phyloP scores from a whole-genome alignment of 2,329 filamentous ascomycete species.

The Talaromyces sp. region DNA sequence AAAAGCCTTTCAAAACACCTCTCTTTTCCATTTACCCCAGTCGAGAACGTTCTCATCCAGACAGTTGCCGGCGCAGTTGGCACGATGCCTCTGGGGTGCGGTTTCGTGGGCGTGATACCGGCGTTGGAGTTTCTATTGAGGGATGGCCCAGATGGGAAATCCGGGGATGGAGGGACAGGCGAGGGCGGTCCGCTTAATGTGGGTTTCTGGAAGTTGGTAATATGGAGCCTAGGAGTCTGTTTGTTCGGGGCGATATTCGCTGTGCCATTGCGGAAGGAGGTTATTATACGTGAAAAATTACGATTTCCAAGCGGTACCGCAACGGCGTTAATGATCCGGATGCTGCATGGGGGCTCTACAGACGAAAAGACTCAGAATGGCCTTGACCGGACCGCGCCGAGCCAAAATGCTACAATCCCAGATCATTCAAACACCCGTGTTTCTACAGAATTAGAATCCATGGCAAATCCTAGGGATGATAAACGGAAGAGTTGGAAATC shows the following conservation, averaged over 20 bases:
- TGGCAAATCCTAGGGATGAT: slow-evolving; percentile 23
- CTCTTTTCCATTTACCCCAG: slow-evolving; percentile 76
- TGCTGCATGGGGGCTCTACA: slow-evolving; percentile 64
- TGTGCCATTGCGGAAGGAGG: slow-evolving; percentile 81
- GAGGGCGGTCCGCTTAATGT: slow-evolving; percentile 74
- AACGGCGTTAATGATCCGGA: slow-evolving; percentile 85
- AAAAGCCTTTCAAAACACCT: slow-evolving; percentile 68
- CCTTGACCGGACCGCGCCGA: not conserved
- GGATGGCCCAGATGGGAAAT: slow-evolving; percentile 69
- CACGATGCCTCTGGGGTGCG: slow-evolving; percentile 92
- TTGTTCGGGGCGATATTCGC: slow-evolving; percentile 97
- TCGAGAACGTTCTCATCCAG: slow-evolving; percentile 95
- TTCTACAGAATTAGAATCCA: slow-evolving; percentile 28
- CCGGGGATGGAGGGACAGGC: slow-evolving; percentile 62
- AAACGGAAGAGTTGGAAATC: slow-evolving; percentile 53
- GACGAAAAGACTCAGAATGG: slow-evolving; percentile 27
- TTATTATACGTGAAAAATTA: slow-evolving; percentile 85
- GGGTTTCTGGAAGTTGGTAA: slow-evolving; percentile 67
- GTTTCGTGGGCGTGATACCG: slow-evolving; percentile 91
- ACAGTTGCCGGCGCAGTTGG: slow-evolving; percentile 93
- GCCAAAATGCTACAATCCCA: not conserved
- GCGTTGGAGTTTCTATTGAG: slow-evolving; percentile 82
- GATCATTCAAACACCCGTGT: not conserved
- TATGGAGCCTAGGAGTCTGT: slow-evolving; percentile 90
- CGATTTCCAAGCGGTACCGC: slow-evolving; percentile 95